Conservation (phyloP, 306 rosid genomes). For the Corylus americana region DNA sequence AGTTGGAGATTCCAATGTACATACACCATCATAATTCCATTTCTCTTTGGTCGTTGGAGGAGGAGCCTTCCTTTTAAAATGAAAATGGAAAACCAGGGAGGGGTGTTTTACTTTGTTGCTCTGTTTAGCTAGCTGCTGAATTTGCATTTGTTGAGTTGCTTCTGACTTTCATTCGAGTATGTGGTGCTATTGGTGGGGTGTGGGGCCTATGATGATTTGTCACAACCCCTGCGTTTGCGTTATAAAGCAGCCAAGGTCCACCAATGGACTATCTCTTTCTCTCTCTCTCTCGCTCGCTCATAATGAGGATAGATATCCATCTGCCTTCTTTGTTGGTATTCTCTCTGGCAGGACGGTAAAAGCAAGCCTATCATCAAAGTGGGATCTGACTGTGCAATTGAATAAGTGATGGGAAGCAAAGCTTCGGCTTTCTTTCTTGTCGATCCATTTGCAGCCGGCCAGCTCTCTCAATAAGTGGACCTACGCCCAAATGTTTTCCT, state of each 20-base stretch:
- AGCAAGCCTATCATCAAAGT: slow-evolving; percentile 53
- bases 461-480: slow-evolving; percentile 29
- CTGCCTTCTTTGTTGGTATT: slow-evolving; percentile 57
- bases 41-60: no score
- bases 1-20: slow-evolving; percentile 3
- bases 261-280: slow-evolving; percentile 11
- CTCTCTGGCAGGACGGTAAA: slow-evolving; percentile 51
- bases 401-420: slow-evolving; percentile 50
- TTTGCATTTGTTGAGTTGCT: slow-evolving; percentile 14
- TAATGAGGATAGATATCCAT: slow-evolving; percentile 43
- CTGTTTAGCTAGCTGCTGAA: background rate
- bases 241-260: slow-evolving; percentile 45
- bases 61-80: no score
- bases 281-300: slow-evolving; percentile 31
- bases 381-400: slow-evolving; percentile 75
- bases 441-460: slow-evolving; percentile 33
- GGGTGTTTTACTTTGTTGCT: no score
- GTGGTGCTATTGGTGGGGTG: background rate
- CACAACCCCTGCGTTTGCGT: slow-evolving; percentile 58
- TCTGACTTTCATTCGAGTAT: slow-evolving; percentile 25
- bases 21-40: background rate
- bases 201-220: slow-evolving; percentile 61
- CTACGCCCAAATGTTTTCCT: slow-evolving; percentile 17
- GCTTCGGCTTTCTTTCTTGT: slow-evolving; percentile 42
- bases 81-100: no score